Percentiles rank a stretch among this genome's conserved stretches.
These are phyloP conservation scores for Cladosporium sp. DNA, from an alignment of 2,329 filamentous ascomycete species.

Conservation along the genomic window DNA sequence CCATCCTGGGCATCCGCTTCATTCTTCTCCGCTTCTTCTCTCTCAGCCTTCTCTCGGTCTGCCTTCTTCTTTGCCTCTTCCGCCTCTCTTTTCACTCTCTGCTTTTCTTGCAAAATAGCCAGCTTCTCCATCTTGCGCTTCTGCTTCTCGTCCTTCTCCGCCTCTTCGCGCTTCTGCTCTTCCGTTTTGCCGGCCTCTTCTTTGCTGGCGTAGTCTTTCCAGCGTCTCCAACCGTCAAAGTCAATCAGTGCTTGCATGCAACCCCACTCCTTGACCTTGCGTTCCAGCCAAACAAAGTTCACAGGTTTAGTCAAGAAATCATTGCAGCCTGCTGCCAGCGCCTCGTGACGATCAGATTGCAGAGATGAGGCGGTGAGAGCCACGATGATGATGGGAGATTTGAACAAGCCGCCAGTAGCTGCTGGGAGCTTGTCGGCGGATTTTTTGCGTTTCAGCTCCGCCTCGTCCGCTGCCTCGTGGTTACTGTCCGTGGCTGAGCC, in stretches of 20 bases:
- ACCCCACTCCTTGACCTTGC: conserved; percentile 98
- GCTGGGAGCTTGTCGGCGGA: conserved; percentile 61
- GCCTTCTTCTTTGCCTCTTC: conserved; percentile 22
- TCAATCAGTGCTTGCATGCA: conserved; percentile 99
- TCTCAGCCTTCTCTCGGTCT: not conserved
- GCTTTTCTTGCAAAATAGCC: conserved; percentile 27
- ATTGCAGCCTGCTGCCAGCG: conserved; percentile 91
- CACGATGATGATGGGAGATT: conserved; percentile 96
- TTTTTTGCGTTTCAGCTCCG: conserved; percentile 5
- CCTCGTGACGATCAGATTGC: conserved; percentile 93
- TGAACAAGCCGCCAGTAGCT: conserved; percentile 59
- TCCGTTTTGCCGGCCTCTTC: conserved; percentile 33
- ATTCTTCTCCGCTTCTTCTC: not conserved
- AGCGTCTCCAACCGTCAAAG: conserved; percentile 95
- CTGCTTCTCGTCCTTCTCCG: conserved; percentile 28
- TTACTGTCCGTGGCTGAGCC: not conserved
- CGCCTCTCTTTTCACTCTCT: conserved; percentile 22
- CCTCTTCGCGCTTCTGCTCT: conserved; percentile 30
- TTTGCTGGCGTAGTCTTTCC: conserved; percentile 70
- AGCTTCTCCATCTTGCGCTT: conserved; percentile 29
- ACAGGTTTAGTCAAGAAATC: conserved; percentile 97
- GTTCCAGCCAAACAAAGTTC: conserved; percentile 94
- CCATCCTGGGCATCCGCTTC: not conserved
- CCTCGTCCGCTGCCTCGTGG: not conserved
- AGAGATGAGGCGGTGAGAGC: conserved; percentile 90